Evolutionary conservation across 495 filamentous ascomycete genomes (phyloP).

Genomic region (Penicillium ochrochloron): DNA sequence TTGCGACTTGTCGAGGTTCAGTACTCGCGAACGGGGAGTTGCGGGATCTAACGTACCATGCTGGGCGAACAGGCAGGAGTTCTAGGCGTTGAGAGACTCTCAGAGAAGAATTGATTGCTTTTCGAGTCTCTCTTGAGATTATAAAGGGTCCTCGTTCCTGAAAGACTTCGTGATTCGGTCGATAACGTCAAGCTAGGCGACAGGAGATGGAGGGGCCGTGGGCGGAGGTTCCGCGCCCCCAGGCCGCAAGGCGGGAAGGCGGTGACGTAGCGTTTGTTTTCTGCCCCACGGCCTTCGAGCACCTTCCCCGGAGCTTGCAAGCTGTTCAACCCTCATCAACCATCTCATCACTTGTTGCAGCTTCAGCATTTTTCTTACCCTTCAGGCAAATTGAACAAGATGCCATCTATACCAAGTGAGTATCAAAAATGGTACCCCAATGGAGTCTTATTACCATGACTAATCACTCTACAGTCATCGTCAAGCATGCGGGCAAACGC

Average conservation of each 20-base stretch:
- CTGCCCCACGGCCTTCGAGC: conserved; percentile 41
- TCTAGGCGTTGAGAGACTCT: not conserved
- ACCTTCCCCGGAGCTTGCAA: conserved; percentile 31
- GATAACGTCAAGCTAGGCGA: conserved; percentile 6
- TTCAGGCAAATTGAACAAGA: conserved; percentile 33
- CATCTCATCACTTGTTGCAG: conserved; percentile 29
- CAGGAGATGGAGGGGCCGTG: conserved; percentile 10
- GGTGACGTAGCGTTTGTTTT: conserved; percentile 36
- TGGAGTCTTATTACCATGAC: conserved; percentile 11
- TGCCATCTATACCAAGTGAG: conserved; percentile 68
- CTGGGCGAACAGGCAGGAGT: conserved; percentile 7
- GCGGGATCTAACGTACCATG: conserved; percentile 26
- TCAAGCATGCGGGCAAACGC: conserved; percentile 94
- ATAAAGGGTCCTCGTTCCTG: not conserved
- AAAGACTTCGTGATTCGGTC: conserved; percentile 6
- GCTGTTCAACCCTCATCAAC: conserved; percentile 35
- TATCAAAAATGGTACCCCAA: conserved; percentile 7
- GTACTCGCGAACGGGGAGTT: not conserved
- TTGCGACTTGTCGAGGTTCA: conserved; percentile 71
- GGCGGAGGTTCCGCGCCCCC: conserved; percentile 3
- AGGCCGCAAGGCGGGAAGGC: conserved; percentile 13
- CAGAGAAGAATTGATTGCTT: not conserved
- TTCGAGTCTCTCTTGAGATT: not conserved
- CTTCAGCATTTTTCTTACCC: not conserved
- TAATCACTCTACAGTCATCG: conserved; percentile 67